phyloP scores from a whole-genome alignment of 208 protist genomes.

The Trypanosoma lewisi region DNA sequence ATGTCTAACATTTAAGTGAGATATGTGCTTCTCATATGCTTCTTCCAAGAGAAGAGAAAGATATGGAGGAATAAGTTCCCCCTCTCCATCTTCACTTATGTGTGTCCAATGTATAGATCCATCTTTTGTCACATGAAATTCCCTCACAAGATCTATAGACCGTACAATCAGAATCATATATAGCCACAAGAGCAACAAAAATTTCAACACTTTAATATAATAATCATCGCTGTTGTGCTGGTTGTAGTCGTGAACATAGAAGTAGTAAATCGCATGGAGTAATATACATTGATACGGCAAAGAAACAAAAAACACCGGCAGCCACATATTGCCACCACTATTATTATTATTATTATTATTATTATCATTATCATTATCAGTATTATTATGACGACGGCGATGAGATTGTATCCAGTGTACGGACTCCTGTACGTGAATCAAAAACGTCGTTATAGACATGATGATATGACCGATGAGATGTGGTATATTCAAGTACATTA shows the following conservation, averaged over 20 bases:
- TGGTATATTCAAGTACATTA: constrained; percentile 70
- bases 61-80: constrained; percentile 45
- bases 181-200: constrained; percentile 48
- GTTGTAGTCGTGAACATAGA: constrained; percentile 50
- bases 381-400: too few relatives aligned
- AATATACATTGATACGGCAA: constrained; percentile 60
- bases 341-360: too few relatives aligned
- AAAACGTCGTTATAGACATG: constrained; percentile 44
- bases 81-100: constrained; percentile 15
- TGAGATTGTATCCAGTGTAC: constrained; percentile 63
- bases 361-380: too few relatives aligned
- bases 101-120: constrained; percentile 72
- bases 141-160: constrained; percentile 65
- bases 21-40: constrained; percentile 49
- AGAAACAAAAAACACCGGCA: constrained; percentile 40
- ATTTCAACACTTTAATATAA: too few relatives aligned
- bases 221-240: too few relatives aligned
- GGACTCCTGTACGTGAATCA: constrained; percentile 49
- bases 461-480: constrained; percentile 60
- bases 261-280: constrained; percentile 55
- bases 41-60: constrained; percentile 73
- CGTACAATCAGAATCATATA: constrained; percentile 56
- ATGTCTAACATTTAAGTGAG: constrained; percentile 46
- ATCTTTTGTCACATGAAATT: constrained; percentile 66
- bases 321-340: too few relatives aligned